Conservation (phyloP, 176 grass and related monocot genomes). For the Elymus sibiricus region DNA sequence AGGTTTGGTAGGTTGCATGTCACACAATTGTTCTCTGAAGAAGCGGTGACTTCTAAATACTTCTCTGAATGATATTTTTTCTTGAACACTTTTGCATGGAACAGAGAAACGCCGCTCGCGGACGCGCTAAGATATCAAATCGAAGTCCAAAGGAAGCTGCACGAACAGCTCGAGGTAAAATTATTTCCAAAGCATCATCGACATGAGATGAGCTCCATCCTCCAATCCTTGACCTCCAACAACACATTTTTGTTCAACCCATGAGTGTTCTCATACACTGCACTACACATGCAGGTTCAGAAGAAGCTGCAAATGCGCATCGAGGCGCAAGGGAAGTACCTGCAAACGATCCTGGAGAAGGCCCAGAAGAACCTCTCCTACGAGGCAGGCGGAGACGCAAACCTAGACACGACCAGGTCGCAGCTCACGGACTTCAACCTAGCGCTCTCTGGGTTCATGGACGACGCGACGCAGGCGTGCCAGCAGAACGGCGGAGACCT, state of each 20-base stretch:
- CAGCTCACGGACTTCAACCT: constrained; percentile 72
- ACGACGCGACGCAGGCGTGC: constrained; percentile 43
- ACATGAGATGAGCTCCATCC: background rate
- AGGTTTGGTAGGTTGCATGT: background rate
- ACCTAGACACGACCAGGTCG: constrained; percentile 48
- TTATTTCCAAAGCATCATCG: background rate
- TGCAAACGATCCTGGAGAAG: constrained; percentile 74
- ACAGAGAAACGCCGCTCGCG: constrained; percentile 70
- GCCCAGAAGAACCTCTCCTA: constrained; percentile 64
- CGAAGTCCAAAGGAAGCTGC: constrained; percentile 78
- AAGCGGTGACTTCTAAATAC: background rate
- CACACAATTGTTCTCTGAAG: background rate
- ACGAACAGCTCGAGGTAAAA: constrained; percentile 75
- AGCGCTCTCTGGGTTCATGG: constrained; percentile 61
- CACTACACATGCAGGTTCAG: constrained; percentile 53
- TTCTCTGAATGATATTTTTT: background rate
- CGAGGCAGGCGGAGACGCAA: constrained; percentile 31
- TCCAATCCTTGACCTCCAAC: background rate
- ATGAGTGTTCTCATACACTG: background rate
- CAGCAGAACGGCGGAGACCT: constrained; percentile 43
- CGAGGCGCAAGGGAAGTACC: constrained; percentile 95
- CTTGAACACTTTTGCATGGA: background rate
- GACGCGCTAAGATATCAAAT: constrained; percentile 79
- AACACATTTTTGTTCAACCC: background rate
- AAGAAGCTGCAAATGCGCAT: constrained; percentile 95